Conservation (phyloP, 1,284 basidiomycete genomes). For the Chiua sp. region DNA sequence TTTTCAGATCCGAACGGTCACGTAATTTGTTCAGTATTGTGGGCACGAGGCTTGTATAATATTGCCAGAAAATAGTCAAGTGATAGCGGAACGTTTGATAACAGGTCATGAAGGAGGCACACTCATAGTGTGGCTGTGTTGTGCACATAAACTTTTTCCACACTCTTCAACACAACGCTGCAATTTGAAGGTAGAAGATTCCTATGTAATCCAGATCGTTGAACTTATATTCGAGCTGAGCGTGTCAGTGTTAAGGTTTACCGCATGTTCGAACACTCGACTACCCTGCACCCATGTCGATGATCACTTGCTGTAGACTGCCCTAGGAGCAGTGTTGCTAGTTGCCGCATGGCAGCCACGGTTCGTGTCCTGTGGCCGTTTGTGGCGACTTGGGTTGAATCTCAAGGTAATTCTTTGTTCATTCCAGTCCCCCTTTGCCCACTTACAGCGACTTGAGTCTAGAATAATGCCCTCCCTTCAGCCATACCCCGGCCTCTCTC, state of each 20-base stretch:
- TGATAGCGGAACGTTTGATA: no score
- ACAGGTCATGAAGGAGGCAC: no score
- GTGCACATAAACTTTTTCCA: no score
- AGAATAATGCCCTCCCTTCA: conserved; percentile 35
- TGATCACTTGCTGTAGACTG: background rate
- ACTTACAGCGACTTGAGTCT: background rate
- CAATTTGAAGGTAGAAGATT: no score
- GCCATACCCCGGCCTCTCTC: conserved; percentile 43
- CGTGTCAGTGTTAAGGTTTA: background rate
- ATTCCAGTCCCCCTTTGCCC: no score
- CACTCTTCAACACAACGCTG: no score
- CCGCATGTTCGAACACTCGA: background rate
- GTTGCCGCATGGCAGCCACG: background rate
- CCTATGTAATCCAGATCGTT: background rate
- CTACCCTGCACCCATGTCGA: background rate
- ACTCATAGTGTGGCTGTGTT: no score
- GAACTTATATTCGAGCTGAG: no score
- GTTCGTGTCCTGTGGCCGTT: background rate
- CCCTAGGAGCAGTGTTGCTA: background rate
- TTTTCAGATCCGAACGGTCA: no score
- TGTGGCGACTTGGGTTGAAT: background rate
- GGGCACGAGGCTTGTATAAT: no score
- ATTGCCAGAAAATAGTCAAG: no score
- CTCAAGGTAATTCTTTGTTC: background rate
- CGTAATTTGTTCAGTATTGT: no score